Evolutionary conservation across 2,329 filamentous ascomycete species (phyloP).

Genomic region (Tolypocladium capitatum): DNA sequence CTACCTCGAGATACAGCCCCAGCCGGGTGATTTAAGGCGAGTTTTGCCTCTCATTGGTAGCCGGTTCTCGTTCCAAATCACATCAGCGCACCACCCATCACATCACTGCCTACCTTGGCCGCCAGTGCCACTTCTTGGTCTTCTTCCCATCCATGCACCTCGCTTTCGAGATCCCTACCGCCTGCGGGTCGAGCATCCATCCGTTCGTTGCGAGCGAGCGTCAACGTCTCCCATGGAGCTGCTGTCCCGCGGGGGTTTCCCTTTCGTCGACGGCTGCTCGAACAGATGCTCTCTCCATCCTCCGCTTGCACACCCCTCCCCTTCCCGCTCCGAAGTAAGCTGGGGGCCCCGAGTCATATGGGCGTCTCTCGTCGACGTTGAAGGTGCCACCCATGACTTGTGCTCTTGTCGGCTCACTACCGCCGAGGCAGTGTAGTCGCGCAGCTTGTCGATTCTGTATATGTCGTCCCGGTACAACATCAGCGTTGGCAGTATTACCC

Average conservation of each 20-base stretch:
- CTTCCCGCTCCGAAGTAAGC: neutral
- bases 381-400: slow-evolving; percentile 1
- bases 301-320: neutral
- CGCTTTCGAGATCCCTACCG: slow-evolving; percentile 1
- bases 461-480: slow-evolving; percentile 24
- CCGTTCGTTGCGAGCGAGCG: neutral
- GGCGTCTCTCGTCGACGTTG: neutral
- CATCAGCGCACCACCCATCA: slow-evolving; percentile 2
- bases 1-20: slow-evolving; percentile 37
- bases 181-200: neutral
- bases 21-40: slow-evolving; percentile 41
- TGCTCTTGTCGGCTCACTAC: slow-evolving; percentile 2
- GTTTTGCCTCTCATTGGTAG: slow-evolving; percentile 17
- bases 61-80: slow-evolving; percentile 5
- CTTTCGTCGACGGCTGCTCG: neutral
- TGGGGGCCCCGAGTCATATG: neutral
- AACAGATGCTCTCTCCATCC: neutral
- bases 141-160: neutral
- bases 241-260: neutral
- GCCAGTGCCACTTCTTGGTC: neutral
- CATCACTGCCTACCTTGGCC: neutral
- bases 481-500: slow-evolving; percentile 31
- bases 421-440: slow-evolving; percentile 2
- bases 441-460: slow-evolving; percentile 6
- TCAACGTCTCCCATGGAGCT: neutral